Percentiles rank a stretch among this genome's conserved stretches.
Conservation (phyloP, 1,284 basidiomycete species). For the Rhodotorula mucilaginosa region DNA sequence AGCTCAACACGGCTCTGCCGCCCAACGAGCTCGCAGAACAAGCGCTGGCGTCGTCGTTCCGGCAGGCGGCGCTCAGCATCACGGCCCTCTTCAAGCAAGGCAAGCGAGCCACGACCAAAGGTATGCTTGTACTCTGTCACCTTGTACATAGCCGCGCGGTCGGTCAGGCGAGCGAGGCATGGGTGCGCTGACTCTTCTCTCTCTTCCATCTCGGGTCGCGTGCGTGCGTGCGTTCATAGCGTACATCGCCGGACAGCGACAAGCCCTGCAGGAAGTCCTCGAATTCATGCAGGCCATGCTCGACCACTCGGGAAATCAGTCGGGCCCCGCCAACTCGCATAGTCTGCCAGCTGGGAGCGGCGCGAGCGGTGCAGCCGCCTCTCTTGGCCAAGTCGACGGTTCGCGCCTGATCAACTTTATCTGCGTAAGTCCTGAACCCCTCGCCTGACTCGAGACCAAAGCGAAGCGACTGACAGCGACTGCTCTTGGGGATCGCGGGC, state of each 20-base stretch:
- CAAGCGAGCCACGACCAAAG: constrained; percentile 31
- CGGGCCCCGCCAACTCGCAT: background rate
- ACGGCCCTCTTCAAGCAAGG: constrained; percentile 38
- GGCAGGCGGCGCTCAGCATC: constrained; percentile 32
- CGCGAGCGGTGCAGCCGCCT: background rate
- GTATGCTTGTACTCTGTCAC: constrained; percentile 10
- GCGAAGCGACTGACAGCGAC: no score
- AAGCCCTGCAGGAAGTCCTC: constrained; percentile 40
- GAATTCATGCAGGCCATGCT: constrained; percentile 39
- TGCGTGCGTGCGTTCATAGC: constrained; percentile 14
- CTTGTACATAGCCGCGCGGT: no score
- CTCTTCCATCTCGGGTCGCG: background rate
- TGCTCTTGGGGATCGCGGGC: no score
- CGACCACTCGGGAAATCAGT: constrained; percentile 24
- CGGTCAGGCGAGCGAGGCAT: background rate
- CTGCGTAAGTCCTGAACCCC: constrained; percentile 20
- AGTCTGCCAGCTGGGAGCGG: background rate
- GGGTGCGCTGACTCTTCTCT: no score
- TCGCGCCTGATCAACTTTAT: constrained; percentile 40
- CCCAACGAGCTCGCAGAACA: constrained; percentile 15
- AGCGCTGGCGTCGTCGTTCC: constrained; percentile 25
- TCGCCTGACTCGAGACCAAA: no score
- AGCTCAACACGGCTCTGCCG: constrained; percentile 26
- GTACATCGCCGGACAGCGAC: constrained; percentile 37
- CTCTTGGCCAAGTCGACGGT: constrained; percentile 15